Conservation (phyloP, 78 protist species). For the Isochrysis galbana region DNA sequence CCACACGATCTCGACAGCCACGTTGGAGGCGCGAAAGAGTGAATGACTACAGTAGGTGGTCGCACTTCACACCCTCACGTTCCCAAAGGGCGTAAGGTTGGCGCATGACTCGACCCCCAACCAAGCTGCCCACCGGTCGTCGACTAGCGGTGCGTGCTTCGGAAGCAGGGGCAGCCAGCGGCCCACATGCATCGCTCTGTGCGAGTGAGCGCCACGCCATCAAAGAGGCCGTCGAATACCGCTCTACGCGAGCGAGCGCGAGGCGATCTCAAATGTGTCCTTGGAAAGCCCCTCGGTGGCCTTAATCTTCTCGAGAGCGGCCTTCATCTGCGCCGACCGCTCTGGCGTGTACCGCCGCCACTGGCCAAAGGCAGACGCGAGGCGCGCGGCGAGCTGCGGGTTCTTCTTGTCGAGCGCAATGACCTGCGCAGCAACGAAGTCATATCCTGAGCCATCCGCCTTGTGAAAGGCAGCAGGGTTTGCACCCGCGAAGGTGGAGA, state of each 20-base stretch:
- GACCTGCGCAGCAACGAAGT: background rate
- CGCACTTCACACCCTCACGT: too few relatives aligned
- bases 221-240: too few relatives aligned
- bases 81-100: too few relatives aligned
- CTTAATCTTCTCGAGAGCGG: background rate
- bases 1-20: too few relatives aligned
- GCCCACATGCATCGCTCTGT: too few relatives aligned
- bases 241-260: background rate
- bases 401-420: background rate
- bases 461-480: slow-evolving; percentile 23
- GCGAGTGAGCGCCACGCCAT: too few relatives aligned
- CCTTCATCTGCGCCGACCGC: slow-evolving; percentile 12
- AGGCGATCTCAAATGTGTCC: slow-evolving; percentile 26
- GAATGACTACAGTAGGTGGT: too few relatives aligned
- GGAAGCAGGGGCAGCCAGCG: too few relatives aligned
- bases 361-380: background rate
- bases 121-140: too few relatives aligned
- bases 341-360: background rate
- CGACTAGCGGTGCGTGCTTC: too few relatives aligned
- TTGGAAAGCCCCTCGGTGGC: background rate
- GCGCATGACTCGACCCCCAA: too few relatives aligned
- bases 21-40: too few relatives aligned
- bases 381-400: slow-evolving; percentile 42
- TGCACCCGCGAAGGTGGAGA: background rate
- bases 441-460: slow-evolving; percentile 22